These are phyloP conservation scores for Phylloporus rhodoxanthus DNA, from an alignment of 768 basidiomycete genomes.

Conservation along the genomic window DNA sequence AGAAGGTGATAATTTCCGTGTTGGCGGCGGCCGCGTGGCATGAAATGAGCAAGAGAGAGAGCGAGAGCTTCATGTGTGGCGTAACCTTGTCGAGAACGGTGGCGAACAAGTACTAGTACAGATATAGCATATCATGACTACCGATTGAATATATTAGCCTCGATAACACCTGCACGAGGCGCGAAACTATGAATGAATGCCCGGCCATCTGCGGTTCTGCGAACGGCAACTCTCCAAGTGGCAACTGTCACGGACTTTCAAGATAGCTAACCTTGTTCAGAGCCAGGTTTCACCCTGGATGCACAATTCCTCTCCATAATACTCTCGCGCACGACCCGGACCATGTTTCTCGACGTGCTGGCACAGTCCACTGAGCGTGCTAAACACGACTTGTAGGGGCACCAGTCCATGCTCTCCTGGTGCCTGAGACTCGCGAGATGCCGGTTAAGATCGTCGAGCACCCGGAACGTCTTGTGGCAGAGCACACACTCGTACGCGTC, in stretches of 20 bases:
- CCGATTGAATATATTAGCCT: not conserved
- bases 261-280: constrained; percentile 10
- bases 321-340: constrained; percentile 35
- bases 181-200: constrained; percentile 12
- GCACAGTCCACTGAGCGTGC: constrained; percentile 51
- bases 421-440: constrained; percentile 63
- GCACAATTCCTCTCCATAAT: too few species aligned
- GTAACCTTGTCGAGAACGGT: not conserved
- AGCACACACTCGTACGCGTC: constrained; percentile 56
- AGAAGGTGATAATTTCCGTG: constrained; percentile 67
- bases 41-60: constrained; percentile 14
- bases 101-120: not conserved
- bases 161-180: constrained; percentile 2
- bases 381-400: constrained; percentile 51
- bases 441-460: constrained; percentile 46
- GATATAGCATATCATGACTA: not conserved
- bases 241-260: constrained; percentile 25
- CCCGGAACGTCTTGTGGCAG: constrained; percentile 41
- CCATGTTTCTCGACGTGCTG: constrained; percentile 65
- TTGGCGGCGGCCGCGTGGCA: constrained; percentile 40
- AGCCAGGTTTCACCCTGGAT: constrained; percentile 5
- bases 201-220: constrained; percentile 12
- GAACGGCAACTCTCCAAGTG: not conserved
- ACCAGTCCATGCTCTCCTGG: constrained; percentile 46
- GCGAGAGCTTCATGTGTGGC: not conserved